Evolutionary conservation across 495 filamentous ascomycete genomes (phyloP).

Genomic region (Venustampulla echinocandica): DNA sequence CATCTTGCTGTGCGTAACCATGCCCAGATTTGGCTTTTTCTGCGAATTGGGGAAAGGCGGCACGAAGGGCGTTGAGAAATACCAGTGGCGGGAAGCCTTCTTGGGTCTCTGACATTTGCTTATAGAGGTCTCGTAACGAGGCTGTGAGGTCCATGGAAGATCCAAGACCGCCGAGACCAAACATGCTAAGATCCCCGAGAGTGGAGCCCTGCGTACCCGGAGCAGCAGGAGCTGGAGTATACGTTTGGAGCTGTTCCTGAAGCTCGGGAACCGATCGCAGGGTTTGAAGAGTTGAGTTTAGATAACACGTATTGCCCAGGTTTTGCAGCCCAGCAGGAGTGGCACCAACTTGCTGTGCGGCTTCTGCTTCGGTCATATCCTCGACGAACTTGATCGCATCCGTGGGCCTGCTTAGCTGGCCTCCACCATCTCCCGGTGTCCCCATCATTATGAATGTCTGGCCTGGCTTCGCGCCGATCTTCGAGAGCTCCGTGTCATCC

Average conservation of each 20-base stretch:
- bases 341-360: slow-evolving; percentile 71
- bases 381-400: slow-evolving; percentile 84
- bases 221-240: slow-evolving; percentile 40
- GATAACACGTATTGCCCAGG: slow-evolving; percentile 94
- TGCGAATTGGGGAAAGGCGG: slow-evolving; percentile 86
- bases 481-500: slow-evolving; percentile 82
- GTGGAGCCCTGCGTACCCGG: slow-evolving; percentile 9
- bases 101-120: slow-evolving; percentile 87
- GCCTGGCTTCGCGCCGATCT: slow-evolving; percentile 73
- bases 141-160: slow-evolving; percentile 65
- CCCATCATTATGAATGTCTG: slow-evolving; percentile 97
- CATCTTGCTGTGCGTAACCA: slow-evolving; percentile 92
- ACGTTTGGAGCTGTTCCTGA: slow-evolving; percentile 66
- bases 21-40: slow-evolving; percentile 71
- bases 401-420: slow-evolving; percentile 59
- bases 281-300: slow-evolving; percentile 92
- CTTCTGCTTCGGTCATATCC: slow-evolving; percentile 95
- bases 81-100: slow-evolving; percentile 75
- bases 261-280: slow-evolving; percentile 85
- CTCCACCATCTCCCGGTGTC: slow-evolving; percentile 49
- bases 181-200: slow-evolving; percentile 24
- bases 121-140: slow-evolving; percentile 80
- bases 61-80: slow-evolving; percentile 77
- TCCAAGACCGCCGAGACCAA: slow-evolving; percentile 39
- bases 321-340: slow-evolving; percentile 86